Conservation (phyloP, 2,329 filamentous ascomycete species). For the Fusarium bulbicola region DNA sequence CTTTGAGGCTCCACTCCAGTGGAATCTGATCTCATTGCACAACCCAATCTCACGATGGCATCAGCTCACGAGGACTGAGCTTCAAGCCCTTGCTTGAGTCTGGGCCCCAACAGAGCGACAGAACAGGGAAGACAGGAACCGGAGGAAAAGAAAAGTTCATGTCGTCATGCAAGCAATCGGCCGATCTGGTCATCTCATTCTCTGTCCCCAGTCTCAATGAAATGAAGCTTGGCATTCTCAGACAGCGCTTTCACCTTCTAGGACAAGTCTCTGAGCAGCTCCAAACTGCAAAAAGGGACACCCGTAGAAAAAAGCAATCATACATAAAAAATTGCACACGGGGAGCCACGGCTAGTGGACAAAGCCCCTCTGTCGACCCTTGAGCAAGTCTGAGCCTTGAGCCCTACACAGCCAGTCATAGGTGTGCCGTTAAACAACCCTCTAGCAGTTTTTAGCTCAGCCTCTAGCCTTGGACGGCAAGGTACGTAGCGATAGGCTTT, state of each 20-base stretch:
- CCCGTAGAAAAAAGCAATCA: slow-evolving; percentile 11
- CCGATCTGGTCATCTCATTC: slow-evolving; percentile 34
- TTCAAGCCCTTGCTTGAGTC: slow-evolving; percentile 11
- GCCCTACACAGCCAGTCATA: slow-evolving; percentile 1
- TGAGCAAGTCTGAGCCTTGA: not conserved
- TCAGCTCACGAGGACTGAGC: slow-evolving; percentile 31
- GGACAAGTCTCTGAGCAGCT: slow-evolving; percentile 26
- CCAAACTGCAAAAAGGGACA: slow-evolving; percentile 1
- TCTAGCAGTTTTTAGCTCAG: not conserved
- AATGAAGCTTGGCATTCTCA: slow-evolving; percentile 38
- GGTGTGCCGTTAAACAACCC: slow-evolving; percentile 32
- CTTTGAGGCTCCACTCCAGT: slow-evolving; percentile 22
- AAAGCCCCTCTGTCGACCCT: slow-evolving; percentile 10
- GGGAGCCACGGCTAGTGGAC: slow-evolving; percentile 9
- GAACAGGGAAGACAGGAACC: not conserved
- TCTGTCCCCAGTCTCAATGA: slow-evolving; percentile 7
- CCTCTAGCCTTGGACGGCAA: slow-evolving; percentile 18
- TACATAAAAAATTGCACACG: slow-evolving; percentile 9
- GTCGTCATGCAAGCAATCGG: slow-evolving; percentile 39
- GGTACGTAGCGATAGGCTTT: too few relatives aligned
- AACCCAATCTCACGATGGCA: slow-evolving; percentile 44
- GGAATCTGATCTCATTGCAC: slow-evolving; percentile 29
- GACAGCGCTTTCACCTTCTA: slow-evolving; percentile 23
- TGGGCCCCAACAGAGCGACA: not conserved
- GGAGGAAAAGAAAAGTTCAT: slow-evolving; percentile 16